Conservation (phyloP, 2,329 filamentous ascomycete genomes). For the Metarhizium brunneum region DNA sequence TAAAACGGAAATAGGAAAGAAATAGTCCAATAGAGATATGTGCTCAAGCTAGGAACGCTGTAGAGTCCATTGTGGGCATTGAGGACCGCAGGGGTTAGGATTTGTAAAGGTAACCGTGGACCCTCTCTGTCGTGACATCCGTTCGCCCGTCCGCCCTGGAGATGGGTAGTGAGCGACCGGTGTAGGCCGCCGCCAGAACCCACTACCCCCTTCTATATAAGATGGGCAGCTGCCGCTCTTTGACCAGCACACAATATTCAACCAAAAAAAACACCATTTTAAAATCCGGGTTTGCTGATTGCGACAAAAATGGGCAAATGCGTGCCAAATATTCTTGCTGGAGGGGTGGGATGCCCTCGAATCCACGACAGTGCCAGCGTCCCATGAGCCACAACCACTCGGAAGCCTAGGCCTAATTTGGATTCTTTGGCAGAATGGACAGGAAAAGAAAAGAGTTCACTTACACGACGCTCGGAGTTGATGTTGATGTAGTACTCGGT, state of each 20-base stretch:
- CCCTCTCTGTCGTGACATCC: slow-evolving; percentile 26
- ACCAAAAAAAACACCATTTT: neutral
- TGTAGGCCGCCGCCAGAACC: slow-evolving; percentile 1
- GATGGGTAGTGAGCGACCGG: neutral
- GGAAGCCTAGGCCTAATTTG: neutral
- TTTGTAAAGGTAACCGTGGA: slow-evolving; percentile 7
- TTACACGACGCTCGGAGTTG: slow-evolving; percentile 98
- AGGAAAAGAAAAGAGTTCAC: slow-evolving; percentile 29
- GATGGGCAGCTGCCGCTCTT: slow-evolving; percentile 4
- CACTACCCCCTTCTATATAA: slow-evolving; percentile 6
- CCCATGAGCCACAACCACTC: neutral
- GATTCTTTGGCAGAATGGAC: slow-evolving; percentile 10
- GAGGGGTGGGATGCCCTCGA: neutral
- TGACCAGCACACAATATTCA: neutral
- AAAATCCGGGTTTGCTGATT: neutral
- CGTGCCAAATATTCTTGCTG: neutral
- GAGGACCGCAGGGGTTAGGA: slow-evolving; percentile 1
- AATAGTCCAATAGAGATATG: neutral
- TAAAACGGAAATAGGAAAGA: neutral
- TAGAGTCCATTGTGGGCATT: neutral
- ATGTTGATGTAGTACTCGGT: slow-evolving; percentile 99
- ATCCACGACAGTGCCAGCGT: neutral
- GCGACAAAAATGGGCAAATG: neutral
- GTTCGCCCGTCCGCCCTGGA: slow-evolving; percentile 24
- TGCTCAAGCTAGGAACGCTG: neutral